These are phyloP conservation scores for Colletotrichum paranaense DNA, from an alignment of 2,329 filamentous ascomycete species.

Conservation along the genomic window DNA sequence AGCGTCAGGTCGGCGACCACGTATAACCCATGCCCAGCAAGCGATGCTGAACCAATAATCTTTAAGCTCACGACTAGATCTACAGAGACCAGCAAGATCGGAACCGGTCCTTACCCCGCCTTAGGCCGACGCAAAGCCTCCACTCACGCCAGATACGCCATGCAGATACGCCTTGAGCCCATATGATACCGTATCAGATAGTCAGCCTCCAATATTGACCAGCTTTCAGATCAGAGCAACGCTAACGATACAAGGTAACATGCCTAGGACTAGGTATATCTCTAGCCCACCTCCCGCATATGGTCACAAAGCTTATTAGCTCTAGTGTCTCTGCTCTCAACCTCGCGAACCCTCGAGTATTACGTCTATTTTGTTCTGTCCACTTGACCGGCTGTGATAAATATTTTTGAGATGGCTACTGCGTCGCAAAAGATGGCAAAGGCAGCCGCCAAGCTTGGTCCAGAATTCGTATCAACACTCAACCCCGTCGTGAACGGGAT, in stretches of 20 bases:
- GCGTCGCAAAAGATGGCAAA: not conserved
- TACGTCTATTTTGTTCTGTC: not conserved
- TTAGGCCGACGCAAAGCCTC: not conserved
- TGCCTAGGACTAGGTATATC: not conserved
- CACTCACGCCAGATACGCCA: slow-evolving; percentile 24
- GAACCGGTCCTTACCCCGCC: not conserved
- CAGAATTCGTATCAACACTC: not conserved
- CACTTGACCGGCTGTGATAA: no score
- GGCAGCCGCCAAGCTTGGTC: not conserved
- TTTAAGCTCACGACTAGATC: not conserved
- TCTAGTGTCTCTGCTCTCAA: no score
- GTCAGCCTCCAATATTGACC: not conserved
- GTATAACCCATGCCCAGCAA: not conserved
- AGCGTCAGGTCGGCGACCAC: not conserved
- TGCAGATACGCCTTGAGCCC: slow-evolving; percentile 9
- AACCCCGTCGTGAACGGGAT: no score
- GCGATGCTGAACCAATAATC: not conserved
- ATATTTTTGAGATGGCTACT: not conserved
- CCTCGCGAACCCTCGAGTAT: no score
- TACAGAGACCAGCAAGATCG: not conserved
- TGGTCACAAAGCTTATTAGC: no score
- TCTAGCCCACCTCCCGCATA: not conserved
- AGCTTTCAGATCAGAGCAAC: not conserved
- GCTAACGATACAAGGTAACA: not conserved
- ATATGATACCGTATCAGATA: not conserved